Base-by-base conservation (phyloP, 2,329 filamentous ascomycete genomes). In the Colletotrichum nymphaeae region DNA sequence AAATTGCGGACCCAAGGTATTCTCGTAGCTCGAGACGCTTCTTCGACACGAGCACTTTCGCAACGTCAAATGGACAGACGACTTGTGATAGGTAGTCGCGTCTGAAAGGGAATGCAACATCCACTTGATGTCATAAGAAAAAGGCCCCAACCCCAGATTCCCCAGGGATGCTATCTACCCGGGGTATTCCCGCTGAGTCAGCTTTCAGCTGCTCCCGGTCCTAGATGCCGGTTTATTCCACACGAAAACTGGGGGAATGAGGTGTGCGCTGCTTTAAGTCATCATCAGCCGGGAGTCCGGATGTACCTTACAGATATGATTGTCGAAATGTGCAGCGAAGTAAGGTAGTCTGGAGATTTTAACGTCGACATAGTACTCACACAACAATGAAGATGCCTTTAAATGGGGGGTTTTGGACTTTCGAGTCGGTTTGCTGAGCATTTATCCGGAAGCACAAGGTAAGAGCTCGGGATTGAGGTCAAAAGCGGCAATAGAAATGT, bases 181-280 rank as follows among this genome's bases (percentile, higher is more conserved):
- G 52, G 52, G 16, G 63, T 65, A 57, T 57, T 65, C 28, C 63
- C 63, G 63, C 63, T 65, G 63, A 65, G 63, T 65, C 52, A 65
- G 46, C 62, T 19, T 22, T 63, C 28, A 63, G 11, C 28, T 63
- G 42, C 26, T 49, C 7, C 35, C 24, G 35, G 37, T n/a, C 14
- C 16, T n/a, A 7, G 22, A 24, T 24, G 57, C 58, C 35, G 35
- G 22, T 60, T 46, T 60, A 32, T 28, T 42, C 56, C 58, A 19
- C 42, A 12, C 59, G 42, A 30, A 53, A 52, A 16, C 46, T 2
- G 46, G 46, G 12, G 19, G 62, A 28, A 35, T n/a, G 28, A 22
- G 46, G 28, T 9, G 19, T 6, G 2, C 30, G 57, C 57, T 14
- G 32, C 57, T 59, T 46, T 30, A 62, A n/a, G 9, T 14, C 16